Base-by-base conservation (phyloP, 306 rosid species). In the Malus sylvestris region DNA sequence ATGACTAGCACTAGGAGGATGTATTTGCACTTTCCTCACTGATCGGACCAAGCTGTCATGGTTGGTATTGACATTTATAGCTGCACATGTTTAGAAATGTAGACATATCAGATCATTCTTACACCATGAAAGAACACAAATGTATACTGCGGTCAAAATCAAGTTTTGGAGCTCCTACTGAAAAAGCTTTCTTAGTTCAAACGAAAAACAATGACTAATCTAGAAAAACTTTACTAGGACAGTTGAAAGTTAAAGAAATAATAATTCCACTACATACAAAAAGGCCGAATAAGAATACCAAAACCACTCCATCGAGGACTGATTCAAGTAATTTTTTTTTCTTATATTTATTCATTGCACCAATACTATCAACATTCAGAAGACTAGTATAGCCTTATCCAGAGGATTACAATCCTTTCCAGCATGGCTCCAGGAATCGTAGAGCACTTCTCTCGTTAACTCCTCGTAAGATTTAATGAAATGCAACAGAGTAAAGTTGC, bases 1-100 rank as follows among this genome's bases (percentile, higher is more conserved):
- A 13, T 87, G 96, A 73, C 78, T 82, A 73, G 98, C 97, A 86
- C 79, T 81, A n/a, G 89, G 90, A 87, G 91, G 98, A 84, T 95
- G 98, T 45, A 77, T 61, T 3, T 81, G 88, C 78, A 90, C 82
- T 85, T 77, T 85, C 85, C 70, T 95, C 76, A 82, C 76, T 49
- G 67, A 79, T 59, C 84, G 80, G 11, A 87, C 60, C 58, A 72
- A 72, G 68, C 86, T 62, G 15, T 85, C 93, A 13, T 79, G 58
- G 15, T 71, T 80, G 75, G 85, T 86, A 84, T 83, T 89, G 67
- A 88, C 64, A 81, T 76, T 67, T 10, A 95, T 81, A 65, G 87
- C 98, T 91, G 97, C 89, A 88, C 73, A 82, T 67, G 62, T 66
- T 44, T 19, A 49, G 25, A 63, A 68, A 22, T 63, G 59, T 83